Conservation (phyloP, 2,329 filamentous ascomycete species). For the Fusarium bactridioides region DNA sequence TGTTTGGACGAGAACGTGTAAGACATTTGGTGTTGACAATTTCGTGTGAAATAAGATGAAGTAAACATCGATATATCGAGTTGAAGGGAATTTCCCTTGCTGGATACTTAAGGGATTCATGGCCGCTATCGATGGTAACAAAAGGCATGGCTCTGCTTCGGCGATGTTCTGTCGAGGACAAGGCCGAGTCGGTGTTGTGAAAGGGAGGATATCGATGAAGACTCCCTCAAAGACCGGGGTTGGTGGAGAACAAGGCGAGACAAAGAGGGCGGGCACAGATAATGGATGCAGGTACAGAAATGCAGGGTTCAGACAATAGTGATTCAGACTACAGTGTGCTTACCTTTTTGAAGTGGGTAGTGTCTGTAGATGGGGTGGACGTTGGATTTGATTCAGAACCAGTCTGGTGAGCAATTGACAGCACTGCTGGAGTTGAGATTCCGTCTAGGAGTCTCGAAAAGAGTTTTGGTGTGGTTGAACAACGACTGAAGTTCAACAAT, state of each 20-base stretch:
- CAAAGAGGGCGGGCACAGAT: slow-evolving; percentile 11
- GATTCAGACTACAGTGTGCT: slow-evolving; percentile 19
- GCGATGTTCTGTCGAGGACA: slow-evolving; percentile 2
- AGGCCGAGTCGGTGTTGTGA: slow-evolving; percentile 3
- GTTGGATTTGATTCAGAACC: slow-evolving; percentile 38
- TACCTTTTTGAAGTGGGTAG: slow-evolving; percentile 20
- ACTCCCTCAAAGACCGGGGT: slow-evolving; percentile 16
- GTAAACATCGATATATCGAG: slow-evolving; percentile 8
- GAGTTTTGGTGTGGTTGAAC: slow-evolving; percentile 34
- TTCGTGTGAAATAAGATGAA: neutral
- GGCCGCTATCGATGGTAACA: slow-evolving; percentile 3
- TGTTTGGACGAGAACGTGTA: slow-evolving; percentile 29
- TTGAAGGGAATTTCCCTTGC: slow-evolving; percentile 1
- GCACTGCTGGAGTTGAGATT: slow-evolving; percentile 37
- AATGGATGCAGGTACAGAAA: slow-evolving; percentile 26
- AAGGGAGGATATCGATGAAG: slow-evolving; percentile 28
- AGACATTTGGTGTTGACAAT: slow-evolving; percentile 36
- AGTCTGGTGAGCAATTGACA: slow-evolving; percentile 36
- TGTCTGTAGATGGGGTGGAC: slow-evolving; percentile 10
- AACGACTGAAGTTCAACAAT: slow-evolving; percentile 32
- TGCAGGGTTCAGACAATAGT: slow-evolving; percentile 17
- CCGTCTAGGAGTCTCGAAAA: slow-evolving; percentile 40
- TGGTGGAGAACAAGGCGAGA: slow-evolving; percentile 29
- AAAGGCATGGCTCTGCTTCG: neutral
- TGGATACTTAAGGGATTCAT: neutral